Percentiles rank a stretch among this genome's conserved stretches.
Conservation (phyloP, 768 basidiomycete genomes). For the Asterophora parasitica region DNA sequence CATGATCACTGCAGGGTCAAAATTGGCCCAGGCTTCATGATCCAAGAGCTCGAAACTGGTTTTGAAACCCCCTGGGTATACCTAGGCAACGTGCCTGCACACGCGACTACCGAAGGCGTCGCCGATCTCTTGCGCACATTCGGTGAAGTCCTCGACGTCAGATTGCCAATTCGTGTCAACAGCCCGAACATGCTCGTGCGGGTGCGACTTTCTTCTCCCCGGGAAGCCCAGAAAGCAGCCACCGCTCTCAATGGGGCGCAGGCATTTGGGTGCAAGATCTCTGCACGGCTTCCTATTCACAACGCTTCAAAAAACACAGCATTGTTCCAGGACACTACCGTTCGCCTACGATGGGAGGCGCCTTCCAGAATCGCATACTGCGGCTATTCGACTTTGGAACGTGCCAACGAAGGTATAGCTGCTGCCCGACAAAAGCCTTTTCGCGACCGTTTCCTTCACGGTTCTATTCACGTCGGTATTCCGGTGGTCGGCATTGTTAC, state of each 20-base stretch:
- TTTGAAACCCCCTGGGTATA: slow-evolving; percentile 65
- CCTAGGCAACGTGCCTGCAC: slow-evolving; percentile 44
- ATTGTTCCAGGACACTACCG: slow-evolving; percentile 46
- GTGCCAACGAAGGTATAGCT: slow-evolving; percentile 49
- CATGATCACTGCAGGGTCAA: slow-evolving; percentile 53
- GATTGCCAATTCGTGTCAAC: slow-evolving; percentile 18
- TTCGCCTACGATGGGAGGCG: slow-evolving; percentile 57
- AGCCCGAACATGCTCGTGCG: slow-evolving; percentile 28
- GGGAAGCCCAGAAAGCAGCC: slow-evolving; percentile 51
- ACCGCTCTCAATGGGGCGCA: slow-evolving; percentile 42
- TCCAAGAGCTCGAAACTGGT: slow-evolving; percentile 54
- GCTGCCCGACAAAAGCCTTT: slow-evolving; percentile 31
- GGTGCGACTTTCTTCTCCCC: slow-evolving; percentile 43
- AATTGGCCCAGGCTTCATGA: slow-evolving; percentile 56
- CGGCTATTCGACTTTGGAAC: slow-evolving; percentile 49
- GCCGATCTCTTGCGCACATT: slow-evolving; percentile 36
- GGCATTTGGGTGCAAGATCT: slow-evolving; percentile 35
- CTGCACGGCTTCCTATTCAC: slow-evolving; percentile 42
- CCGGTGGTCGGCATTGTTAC: slow-evolving; percentile 57
- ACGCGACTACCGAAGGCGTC: slow-evolving; percentile 31
- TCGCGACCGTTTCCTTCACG: slow-evolving; percentile 39
- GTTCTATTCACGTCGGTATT: slow-evolving; percentile 47
- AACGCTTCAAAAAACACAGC: slow-evolving; percentile 31
- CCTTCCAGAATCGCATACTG: slow-evolving; percentile 55
- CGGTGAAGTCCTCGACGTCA: slow-evolving; percentile 41